A percentile compares a stretch with the other conserved stretches of the same genome.
These are phyloP conservation scores for Pseudozyma sp. DNA, from an alignment of 1,284 basidiomycete genomes.

Conservation along the genomic window DNA sequence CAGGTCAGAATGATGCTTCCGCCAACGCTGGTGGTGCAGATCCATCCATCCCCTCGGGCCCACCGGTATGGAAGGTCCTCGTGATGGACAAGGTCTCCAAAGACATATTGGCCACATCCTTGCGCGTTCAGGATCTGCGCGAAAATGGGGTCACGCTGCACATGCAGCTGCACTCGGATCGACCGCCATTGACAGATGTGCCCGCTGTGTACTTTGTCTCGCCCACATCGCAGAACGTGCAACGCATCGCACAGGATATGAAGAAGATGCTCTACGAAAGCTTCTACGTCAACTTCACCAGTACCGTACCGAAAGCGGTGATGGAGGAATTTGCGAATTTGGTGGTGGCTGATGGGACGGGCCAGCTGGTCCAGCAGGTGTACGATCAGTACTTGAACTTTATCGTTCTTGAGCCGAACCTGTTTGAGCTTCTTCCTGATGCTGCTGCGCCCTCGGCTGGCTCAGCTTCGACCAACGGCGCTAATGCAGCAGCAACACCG, in stretches of 20 bases:
- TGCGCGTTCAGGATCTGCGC: constrained; percentile 94
- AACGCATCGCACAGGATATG: constrained; percentile 75
- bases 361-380: constrained; percentile 72
- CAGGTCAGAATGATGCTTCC: constrained; percentile 21
- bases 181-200: constrained; percentile 92
- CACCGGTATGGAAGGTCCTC: constrained; percentile 95
- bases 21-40: constrained; percentile 9
- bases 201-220: constrained; percentile 97
- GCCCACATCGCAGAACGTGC: constrained; percentile 86
- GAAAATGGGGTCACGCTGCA: constrained; percentile 97
- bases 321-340: constrained; percentile 92
- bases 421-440: constrained; percentile 87
- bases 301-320: constrained; percentile 84
- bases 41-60: constrained; percentile 70
- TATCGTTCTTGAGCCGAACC: constrained; percentile 89
- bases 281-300: constrained; percentile 94
- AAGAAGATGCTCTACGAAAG: constrained; percentile 89
- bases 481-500: constrained; percentile 33
- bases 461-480: constrained; percentile 24
- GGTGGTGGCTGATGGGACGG: constrained; percentile 85
- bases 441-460: constrained; percentile 61
- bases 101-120: constrained; percentile 91
- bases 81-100: constrained; percentile 95
- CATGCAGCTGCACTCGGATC: constrained; percentile 88
- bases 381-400: constrained; percentile 90